phyloP scores from a whole-genome alignment of 768 basidiomycete genomes.

The Kwoniella shandongensis region DNA sequence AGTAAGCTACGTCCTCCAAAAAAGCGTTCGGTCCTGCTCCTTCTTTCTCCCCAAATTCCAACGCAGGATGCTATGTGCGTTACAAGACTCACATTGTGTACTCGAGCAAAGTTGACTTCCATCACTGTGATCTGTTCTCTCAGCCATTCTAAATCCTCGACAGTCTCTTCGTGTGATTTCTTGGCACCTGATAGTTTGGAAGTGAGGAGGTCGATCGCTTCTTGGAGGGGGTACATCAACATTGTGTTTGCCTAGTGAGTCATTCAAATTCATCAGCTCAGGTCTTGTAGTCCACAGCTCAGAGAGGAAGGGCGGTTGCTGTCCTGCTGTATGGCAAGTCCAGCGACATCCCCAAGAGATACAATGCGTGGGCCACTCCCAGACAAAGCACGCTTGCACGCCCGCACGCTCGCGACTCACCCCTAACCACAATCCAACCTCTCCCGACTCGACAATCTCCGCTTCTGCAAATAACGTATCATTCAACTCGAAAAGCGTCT shows the following conservation, averaged over 20 bases:
- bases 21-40: too few relatives aligned
- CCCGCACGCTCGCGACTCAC: slow-evolving; percentile 60
- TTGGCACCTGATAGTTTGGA: slow-evolving; percentile 75
- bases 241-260: slow-evolving; percentile 86
- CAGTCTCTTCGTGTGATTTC: slow-evolving; percentile 63
- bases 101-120: slow-evolving; percentile 91
- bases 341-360: too few relatives aligned
- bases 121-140: slow-evolving; percentile 94
- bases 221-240: slow-evolving; percentile 84
- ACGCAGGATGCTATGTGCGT: not conserved
- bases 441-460: slow-evolving; percentile 78
- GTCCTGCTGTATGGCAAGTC: too few relatives aligned
- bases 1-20: too few relatives aligned
- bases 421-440: slow-evolving; percentile 93
- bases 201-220: slow-evolving; percentile 70
- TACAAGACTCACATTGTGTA: slow-evolving; percentile 66
- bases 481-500: slow-evolving; percentile 89
- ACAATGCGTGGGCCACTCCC: too few relatives aligned
- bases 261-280: not conserved
- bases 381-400: too few relatives aligned
- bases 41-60: too few relatives aligned
- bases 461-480: slow-evolving; percentile 95
- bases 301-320: too few relatives aligned
- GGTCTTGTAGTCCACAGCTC: too few relatives aligned
- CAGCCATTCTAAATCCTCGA: slow-evolving; percentile 88